Conservation (phyloP, 2,329 filamentous ascomycete species). For the Epichloe hybrida region DNA sequence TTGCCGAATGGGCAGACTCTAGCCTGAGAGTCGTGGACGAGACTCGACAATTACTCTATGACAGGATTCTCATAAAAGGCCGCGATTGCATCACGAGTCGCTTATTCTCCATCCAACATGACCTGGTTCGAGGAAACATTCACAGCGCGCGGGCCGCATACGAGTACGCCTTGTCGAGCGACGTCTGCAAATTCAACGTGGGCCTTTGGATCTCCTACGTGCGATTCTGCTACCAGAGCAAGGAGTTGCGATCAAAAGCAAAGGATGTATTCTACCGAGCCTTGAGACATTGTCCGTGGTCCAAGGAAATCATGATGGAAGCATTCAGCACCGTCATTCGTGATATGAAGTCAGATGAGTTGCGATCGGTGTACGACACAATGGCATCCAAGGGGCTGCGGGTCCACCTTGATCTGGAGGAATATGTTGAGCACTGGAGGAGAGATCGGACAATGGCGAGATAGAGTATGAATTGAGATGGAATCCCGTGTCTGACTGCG, state of each 20-base stretch:
- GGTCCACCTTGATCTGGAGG: constrained; percentile 38
- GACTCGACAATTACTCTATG: constrained; percentile 50
- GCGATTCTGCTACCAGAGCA: constrained; percentile 28
- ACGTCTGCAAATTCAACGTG: constrained; percentile 24
- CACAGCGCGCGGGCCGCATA: constrained; percentile 38
- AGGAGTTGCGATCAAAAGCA: constrained; percentile 25
- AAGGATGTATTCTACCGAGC: constrained; percentile 37
- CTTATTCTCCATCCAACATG: constrained; percentile 38
- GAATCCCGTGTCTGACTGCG: too few species aligned
- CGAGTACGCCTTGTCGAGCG: constrained; percentile 34
- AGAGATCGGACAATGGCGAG: constrained; percentile 5
- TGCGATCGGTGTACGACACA: constrained; percentile 33
- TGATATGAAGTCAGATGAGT: constrained; percentile 33
- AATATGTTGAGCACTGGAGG: constrained; percentile 26
- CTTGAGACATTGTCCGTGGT: constrained; percentile 33
- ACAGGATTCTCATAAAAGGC: constrained; percentile 29
- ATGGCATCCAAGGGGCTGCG: constrained; percentile 36
- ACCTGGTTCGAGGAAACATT: constrained; percentile 31
- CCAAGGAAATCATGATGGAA: constrained; percentile 36
- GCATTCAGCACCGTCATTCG: constrained; percentile 32
- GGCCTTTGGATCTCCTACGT: constrained; percentile 38
- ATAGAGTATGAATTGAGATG: neutral
- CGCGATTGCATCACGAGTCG: constrained; percentile 31
- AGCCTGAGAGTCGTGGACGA: constrained; percentile 63
- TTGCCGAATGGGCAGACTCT: constrained; percentile 62